Conservation (phyloP, 2,329 filamentous ascomycete genomes). For the Exophiala lecanii-corni region DNA sequence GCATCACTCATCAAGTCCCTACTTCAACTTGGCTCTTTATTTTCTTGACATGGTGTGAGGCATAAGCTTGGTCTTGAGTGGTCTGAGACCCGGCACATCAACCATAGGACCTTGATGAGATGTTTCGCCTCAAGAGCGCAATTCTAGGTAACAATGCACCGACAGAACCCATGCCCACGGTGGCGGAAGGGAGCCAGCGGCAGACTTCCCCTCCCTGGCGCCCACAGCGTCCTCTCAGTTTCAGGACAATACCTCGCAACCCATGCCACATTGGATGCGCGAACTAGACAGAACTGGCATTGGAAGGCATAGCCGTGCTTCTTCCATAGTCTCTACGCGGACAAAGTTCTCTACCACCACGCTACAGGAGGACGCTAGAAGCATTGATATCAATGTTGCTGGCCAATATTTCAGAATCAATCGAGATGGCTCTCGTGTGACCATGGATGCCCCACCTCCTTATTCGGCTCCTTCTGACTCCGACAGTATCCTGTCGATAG, state of each 20-base stretch:
- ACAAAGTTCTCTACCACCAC: slow-evolving; percentile 30
- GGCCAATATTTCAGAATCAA: slow-evolving; percentile 31
- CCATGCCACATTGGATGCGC: slow-evolving; percentile 19
- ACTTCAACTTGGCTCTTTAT: too few relatives aligned
- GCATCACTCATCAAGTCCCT: too few relatives aligned
- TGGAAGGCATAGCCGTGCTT: slow-evolving; percentile 29
- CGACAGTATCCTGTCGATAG: neutral
- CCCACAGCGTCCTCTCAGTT: neutral
- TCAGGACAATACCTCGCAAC: slow-evolving; percentile 5
- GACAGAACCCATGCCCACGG: neutral
- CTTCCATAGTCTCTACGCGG: slow-evolving; percentile 30
- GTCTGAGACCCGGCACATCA: too few relatives aligned
- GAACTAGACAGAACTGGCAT: slow-evolving; percentile 20
- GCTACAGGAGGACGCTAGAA: slow-evolving; percentile 27
- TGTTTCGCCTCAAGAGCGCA: slow-evolving; percentile 1
- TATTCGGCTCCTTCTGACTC: slow-evolving; percentile 17
- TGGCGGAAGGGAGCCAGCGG: neutral
- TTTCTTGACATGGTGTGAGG: too few relatives aligned
- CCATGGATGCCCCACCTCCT: slow-evolving; percentile 25
- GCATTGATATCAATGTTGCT: slow-evolving; percentile 30
- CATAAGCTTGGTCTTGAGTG: too few relatives aligned
- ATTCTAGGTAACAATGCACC: neutral
- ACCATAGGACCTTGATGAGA: too few relatives aligned
- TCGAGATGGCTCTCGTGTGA: slow-evolving; percentile 31
- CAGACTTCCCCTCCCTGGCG: neutral